A percentile compares a stretch with the other conserved stretches of the same genome.
Evolutionary conservation across 176 grass and related monocot species (phyloP).

Genomic region (Metroxylon sagu): DNA sequence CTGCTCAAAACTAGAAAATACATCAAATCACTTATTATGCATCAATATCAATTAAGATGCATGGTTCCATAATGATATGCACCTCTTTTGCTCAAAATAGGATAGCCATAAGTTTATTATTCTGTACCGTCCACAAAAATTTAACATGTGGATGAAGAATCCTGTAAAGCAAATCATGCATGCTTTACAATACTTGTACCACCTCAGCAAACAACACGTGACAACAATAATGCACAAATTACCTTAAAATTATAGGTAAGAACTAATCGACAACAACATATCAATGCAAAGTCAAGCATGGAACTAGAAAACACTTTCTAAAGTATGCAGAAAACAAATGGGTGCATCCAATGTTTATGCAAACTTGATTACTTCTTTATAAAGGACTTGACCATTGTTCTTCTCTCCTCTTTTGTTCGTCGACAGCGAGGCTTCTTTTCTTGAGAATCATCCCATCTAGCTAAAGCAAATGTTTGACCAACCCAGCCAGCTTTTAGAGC

Average conservation of each 20-base stretch:
- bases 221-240: not conserved
- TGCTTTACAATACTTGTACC: no score
- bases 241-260: not conserved
- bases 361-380: constrained; percentile 41
- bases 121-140: no score
- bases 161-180: no score
- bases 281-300: not conserved
- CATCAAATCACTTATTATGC: no score
- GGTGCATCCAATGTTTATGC: not conserved
- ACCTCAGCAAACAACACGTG: constrained; percentile 1
- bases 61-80: no score
- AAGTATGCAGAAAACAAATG: no score
- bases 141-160: no score
- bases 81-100: no score
- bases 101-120: no score
- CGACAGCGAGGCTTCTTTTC: constrained; percentile 69
- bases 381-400: constrained; percentile 81
- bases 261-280: not conserved
- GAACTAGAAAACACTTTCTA: not conserved
- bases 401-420: constrained; percentile 87
- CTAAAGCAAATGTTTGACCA: constrained; percentile 42
- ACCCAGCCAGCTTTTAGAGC: constrained; percentile 33
- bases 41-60: no score
- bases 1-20: no score
- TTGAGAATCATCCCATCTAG: constrained; percentile 32